phyloP scores from a whole-genome alignment of 2,329 filamentous ascomycete genomes.

The Sporothrix pseudoabietina region DNA sequence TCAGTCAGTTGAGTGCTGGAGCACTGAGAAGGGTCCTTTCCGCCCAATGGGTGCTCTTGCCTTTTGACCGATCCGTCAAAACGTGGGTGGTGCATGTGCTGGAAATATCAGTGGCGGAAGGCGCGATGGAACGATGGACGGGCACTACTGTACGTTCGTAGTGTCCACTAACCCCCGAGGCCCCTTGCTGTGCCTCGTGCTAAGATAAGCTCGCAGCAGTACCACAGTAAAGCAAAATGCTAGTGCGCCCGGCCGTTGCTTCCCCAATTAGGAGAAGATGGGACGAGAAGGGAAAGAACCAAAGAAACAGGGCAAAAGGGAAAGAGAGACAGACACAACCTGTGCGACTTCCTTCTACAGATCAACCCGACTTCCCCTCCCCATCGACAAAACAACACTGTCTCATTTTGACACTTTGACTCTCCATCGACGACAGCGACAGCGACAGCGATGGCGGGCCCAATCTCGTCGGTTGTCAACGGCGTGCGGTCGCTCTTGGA shows the following conservation, averaged over 20 bases:
- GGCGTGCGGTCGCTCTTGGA: slow-evolving; percentile 23
- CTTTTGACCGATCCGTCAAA: background rate
- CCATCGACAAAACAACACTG: background rate
- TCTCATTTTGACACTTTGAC: too few species aligned
- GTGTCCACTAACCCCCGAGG: background rate
- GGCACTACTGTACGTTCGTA: too few species aligned
- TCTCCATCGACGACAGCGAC: background rate
- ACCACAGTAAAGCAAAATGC: background rate
- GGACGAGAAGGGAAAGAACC: background rate
- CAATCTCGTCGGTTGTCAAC: slow-evolving; percentile 14
- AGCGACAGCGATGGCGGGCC: background rate
- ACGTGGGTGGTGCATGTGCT: background rate
- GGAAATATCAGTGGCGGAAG: background rate
- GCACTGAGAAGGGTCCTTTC: background rate
- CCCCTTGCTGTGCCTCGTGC: background rate
- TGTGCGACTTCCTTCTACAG: background rate
- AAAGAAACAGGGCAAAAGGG: background rate
- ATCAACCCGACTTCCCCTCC: background rate
- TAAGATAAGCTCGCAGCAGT: slow-evolving; percentile 4
- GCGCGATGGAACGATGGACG: background rate
- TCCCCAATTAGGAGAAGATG: background rate
- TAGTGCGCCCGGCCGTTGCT: slow-evolving; percentile 12
- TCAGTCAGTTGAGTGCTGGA: background rate
- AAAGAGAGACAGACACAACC: background rate
- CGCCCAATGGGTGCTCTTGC: background rate